A percentile compares a stretch with the other conserved stretches of the same genome.
phyloP scores from a whole-genome alignment of 1,284 basidiomycete genomes.

The Limonomyces culmigenus region DNA sequence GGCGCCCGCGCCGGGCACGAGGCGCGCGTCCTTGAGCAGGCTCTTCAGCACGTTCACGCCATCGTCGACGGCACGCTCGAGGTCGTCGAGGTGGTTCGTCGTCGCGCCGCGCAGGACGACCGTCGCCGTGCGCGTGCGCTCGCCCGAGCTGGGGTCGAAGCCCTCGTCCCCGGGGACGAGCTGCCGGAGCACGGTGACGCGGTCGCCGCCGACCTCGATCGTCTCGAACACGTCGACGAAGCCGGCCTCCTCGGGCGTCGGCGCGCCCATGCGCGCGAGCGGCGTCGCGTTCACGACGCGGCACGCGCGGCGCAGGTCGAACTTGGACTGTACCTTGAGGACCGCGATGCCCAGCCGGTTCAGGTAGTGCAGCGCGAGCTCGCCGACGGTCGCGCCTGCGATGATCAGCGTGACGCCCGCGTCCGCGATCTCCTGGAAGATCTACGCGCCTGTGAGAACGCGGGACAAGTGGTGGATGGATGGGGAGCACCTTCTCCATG shows the following conservation, averaged over 20 bases:
- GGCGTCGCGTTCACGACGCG: slow-evolving; percentile 94
- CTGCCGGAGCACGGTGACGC: slow-evolving; percentile 93
- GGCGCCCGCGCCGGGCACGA: slow-evolving; percentile 92
- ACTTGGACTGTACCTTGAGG: slow-evolving; percentile 96
- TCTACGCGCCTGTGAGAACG: slow-evolving; percentile 29
- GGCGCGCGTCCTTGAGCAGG: slow-evolving; percentile 75
- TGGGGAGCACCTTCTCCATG: slow-evolving; percentile 59
- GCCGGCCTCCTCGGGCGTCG: slow-evolving; percentile 93
- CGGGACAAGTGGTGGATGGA: slow-evolving; percentile 1
- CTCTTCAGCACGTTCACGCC: slow-evolving; percentile 96
- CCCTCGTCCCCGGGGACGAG: slow-evolving; percentile 43
- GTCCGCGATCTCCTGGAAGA: slow-evolving; percentile 94
- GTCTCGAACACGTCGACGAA: slow-evolving; percentile 90
- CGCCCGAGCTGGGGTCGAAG: slow-evolving; percentile 33
- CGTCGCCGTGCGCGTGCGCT: slow-evolving; percentile 77
- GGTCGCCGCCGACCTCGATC: slow-evolving; percentile 93
- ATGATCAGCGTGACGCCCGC: slow-evolving; percentile 91
- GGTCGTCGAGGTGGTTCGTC: slow-evolving; percentile 86
- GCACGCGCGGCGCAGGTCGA: slow-evolving; percentile 88
- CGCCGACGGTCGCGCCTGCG: slow-evolving; percentile 85
- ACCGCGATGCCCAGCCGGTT: slow-evolving; percentile 90
- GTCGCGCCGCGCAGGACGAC: slow-evolving; percentile 97
- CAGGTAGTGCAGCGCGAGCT: slow-evolving; percentile 94
- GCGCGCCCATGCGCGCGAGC: slow-evolving; percentile 88
- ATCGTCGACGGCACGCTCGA: slow-evolving; percentile 90